phyloP scores from a whole-genome alignment of 495 filamentous ascomycete genomes.

The Penicillium arizonense region DNA sequence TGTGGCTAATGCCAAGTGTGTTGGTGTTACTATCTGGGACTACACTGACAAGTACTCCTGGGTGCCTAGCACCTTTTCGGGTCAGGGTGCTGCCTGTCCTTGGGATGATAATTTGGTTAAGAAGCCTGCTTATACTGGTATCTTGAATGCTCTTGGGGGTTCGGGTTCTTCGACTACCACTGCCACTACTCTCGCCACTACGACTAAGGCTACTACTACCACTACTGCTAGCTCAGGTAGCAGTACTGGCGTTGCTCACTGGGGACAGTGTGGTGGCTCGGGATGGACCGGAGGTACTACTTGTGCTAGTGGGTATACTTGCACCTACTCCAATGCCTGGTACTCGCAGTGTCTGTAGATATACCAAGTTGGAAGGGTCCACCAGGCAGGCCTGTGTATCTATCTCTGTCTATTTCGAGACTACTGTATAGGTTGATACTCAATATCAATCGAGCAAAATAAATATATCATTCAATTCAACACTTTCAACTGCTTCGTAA shows the following conservation, averaged over 20 bases:
- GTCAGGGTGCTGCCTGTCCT: slow-evolving; percentile 49
- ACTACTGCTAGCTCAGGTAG: slow-evolving; percentile 25
- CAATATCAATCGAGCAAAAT: too few relatives aligned
- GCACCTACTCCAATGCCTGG: slow-evolving; percentile 45
- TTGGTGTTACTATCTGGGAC: slow-evolving; percentile 69
- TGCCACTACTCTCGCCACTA: slow-evolving; percentile 17
- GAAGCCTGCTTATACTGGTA: slow-evolving; percentile 56
- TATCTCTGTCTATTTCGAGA: neutral
- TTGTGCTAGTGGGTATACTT: slow-evolving; percentile 45
- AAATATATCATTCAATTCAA: too few relatives aligned
- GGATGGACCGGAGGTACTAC: slow-evolving; percentile 46
- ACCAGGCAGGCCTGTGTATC: too few relatives aligned
- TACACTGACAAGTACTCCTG: slow-evolving; percentile 62
- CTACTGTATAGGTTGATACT: too few relatives aligned
- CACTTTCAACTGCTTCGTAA: too few relatives aligned
- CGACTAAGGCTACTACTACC: slow-evolving; percentile 22
- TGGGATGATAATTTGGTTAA: slow-evolving; percentile 54
- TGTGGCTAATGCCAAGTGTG: slow-evolving; percentile 53
- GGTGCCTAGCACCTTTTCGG: slow-evolving; percentile 55
- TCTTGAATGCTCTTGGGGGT: slow-evolving; percentile 30
- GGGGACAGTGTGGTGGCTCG: slow-evolving; percentile 52
- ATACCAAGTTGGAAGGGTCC: neutral
- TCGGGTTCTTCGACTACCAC: slow-evolving; percentile 27
- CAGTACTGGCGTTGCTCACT: slow-evolving; percentile 33
- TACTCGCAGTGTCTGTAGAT: slow-evolving; percentile 49